These are phyloP conservation scores for Daldinia grandis DNA, from an alignment of 495 filamentous ascomycete genomes.

Conservation along the genomic window DNA sequence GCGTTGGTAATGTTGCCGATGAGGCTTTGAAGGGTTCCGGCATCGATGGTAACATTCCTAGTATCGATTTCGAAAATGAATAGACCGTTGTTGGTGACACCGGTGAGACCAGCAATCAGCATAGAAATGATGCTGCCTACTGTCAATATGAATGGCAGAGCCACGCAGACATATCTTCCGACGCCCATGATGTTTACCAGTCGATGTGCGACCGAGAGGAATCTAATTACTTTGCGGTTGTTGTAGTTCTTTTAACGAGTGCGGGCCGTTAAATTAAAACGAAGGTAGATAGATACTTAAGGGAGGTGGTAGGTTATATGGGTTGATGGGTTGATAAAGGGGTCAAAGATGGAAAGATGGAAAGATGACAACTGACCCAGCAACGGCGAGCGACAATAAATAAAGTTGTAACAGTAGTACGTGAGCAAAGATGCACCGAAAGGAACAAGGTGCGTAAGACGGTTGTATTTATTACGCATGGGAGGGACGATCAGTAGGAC, in stretches of 20 bases:
- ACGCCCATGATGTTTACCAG: conserved; percentile 63
- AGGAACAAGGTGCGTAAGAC: conserved; percentile 26
- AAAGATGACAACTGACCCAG: conserved; percentile 15
- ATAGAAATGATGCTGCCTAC: conserved; percentile 76
- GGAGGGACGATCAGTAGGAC: conserved; percentile 16
- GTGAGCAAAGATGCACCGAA: conserved; percentile 5
- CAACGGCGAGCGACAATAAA: conserved; percentile 26
- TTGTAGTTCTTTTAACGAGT: conserved; percentile 14
- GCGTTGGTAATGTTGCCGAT: conserved; percentile 34
- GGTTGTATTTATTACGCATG: conserved; percentile 42
- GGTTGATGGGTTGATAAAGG: background rate
- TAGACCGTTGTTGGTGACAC: conserved; percentile 71
- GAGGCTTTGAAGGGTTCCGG: conserved; percentile 25
- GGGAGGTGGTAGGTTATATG: background rate
- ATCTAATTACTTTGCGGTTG: background rate
- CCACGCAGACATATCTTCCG: conserved; percentile 82
- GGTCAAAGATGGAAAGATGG: conserved; percentile 1
- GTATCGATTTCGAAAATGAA: conserved; percentile 78
- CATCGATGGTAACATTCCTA: conserved; percentile 55
- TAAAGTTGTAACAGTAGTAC: conserved; percentile 15
- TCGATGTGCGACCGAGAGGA: conserved; percentile 1
- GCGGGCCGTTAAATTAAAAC: conserved; percentile 19
- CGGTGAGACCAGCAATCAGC: conserved; percentile 75
- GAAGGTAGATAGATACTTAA: background rate
- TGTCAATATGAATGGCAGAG: conserved; percentile 79